Conservation (phyloP, 2,329 filamentous ascomycete genomes). For the Aureobasidium subglaciale region DNA sequence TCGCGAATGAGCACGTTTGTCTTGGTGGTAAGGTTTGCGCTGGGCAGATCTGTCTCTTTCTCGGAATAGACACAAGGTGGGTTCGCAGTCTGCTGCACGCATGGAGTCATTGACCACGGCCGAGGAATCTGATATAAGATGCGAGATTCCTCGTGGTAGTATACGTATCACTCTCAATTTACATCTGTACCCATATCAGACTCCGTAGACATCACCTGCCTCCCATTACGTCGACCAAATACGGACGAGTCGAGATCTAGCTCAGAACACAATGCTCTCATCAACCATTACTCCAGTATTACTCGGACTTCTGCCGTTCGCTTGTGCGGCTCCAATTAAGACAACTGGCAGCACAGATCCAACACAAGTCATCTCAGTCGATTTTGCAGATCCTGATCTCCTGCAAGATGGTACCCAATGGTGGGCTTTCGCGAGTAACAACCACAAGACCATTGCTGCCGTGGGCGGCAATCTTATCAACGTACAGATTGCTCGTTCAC, state of each 20-base stretch:
- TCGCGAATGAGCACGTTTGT: neutral
- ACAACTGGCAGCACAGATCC: conserved; percentile 9
- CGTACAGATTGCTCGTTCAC: conserved; percentile 30
- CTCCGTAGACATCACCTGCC: neutral
- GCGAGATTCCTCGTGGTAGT: neutral
- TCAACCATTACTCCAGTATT: neutral
- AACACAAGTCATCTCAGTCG: conserved; percentile 3
- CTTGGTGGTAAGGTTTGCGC: neutral
- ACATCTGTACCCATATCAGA: neutral
- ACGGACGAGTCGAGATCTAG: too few relatives aligned
- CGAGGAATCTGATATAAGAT: neutral
- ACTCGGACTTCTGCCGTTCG: neutral
- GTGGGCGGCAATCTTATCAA: conserved; percentile 26
- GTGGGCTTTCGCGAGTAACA: conserved; percentile 34
- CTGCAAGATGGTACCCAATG: conserved; percentile 27
- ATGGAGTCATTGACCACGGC: neutral
- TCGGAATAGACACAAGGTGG: neutral
- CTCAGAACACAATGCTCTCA: neutral
- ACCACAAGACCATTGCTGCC: conserved; percentile 23
- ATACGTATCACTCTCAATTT: neutral
- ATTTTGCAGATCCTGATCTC: conserved; percentile 35
- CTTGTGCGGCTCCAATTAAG: neutral
- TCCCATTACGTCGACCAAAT: too few relatives aligned
- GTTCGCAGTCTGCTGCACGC: neutral
- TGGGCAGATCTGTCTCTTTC: neutral